Percentiles rank a stretch among this genome's conserved stretches.
Evolutionary conservation across 305 asterid genomes (phyloP).

Genomic region (Withania somnifera): DNA sequence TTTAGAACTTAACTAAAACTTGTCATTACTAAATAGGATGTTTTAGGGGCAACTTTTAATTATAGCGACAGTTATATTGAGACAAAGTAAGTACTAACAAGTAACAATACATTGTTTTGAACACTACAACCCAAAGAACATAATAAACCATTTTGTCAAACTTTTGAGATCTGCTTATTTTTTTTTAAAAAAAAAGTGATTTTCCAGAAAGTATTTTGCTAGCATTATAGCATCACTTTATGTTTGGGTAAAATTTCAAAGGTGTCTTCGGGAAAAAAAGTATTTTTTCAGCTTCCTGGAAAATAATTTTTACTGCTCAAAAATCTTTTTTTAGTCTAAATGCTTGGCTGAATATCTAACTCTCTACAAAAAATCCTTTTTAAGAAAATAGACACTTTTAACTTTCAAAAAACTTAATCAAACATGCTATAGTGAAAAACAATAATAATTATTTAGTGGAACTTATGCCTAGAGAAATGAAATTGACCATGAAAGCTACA

Average conservation of each 20-base stretch:
- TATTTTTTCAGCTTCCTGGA: no score
- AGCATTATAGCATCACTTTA: not conserved
- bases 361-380: not conserved
- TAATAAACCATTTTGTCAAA: not conserved
- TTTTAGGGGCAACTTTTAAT: not conserved
- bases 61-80: no score
- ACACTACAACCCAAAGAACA: not conserved
- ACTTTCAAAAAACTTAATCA: not conserved
- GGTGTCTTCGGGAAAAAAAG: no score
- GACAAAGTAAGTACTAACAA: not conserved
- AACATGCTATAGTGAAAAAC: not conserved
- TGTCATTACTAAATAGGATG: not conserved
- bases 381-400: not conserved
- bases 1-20: not conserved
- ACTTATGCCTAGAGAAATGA: not conserved
- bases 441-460: not conserved
- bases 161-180: no score
- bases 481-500: not conserved
- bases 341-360: not conserved
- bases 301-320: no score
- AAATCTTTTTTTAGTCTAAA: no score
- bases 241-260: no score
- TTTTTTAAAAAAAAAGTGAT: no score
- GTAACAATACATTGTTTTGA: not conserved
- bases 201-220: no score